These are phyloP conservation scores for Botrytis elliptica DNA, from an alignment of 2,329 filamentous ascomycete species.

Conservation along the genomic window DNA sequence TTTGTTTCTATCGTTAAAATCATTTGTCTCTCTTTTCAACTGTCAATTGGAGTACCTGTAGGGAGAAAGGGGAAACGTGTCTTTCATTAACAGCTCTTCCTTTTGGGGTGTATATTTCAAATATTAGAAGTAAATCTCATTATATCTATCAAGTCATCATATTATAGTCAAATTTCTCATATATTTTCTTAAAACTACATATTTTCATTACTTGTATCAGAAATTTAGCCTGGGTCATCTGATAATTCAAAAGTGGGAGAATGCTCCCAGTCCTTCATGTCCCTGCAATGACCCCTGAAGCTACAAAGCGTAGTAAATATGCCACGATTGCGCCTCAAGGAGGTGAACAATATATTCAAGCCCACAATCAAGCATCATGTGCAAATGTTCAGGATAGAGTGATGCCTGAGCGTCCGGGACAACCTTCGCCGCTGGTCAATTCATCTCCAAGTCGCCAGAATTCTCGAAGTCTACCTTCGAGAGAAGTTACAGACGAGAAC, in stretches of 20 bases:
- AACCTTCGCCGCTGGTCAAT: slow-evolving; percentile 14
- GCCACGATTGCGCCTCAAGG: slow-evolving; percentile 24
- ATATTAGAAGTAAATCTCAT: slow-evolving; percentile 11
- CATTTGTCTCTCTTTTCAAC: neutral
- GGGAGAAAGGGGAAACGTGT: neutral
- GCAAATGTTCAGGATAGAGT: slow-evolving; percentile 22
- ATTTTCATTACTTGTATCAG: neutral
- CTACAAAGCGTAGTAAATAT: slow-evolving; percentile 29
- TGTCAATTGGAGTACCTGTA: neutral
- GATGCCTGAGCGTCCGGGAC: slow-evolving; percentile 21
- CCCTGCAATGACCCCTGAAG: slow-evolving; percentile 26
- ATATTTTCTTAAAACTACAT: neutral
- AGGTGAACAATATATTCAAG: slow-evolving; percentile 20
- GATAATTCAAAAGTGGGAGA: slow-evolving; percentile 7
- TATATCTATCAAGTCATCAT: slow-evolving; percentile 4
- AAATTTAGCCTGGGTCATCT: neutral
- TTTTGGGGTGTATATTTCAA: neutral
- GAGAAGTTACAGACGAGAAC: slow-evolving; percentile 64
- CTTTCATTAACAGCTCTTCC: neutral
- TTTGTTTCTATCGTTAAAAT: neutral
- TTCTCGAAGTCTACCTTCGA: slow-evolving; percentile 55
- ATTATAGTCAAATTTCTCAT: neutral
- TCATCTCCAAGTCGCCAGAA: slow-evolving; percentile 15
- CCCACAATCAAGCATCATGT: slow-evolving; percentile 20
- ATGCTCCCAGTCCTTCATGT: slow-evolving; percentile 25